Evolutionary conservation across 768 basidiomycete genomes (phyloP).

Genomic region (Russula sp.): DNA sequence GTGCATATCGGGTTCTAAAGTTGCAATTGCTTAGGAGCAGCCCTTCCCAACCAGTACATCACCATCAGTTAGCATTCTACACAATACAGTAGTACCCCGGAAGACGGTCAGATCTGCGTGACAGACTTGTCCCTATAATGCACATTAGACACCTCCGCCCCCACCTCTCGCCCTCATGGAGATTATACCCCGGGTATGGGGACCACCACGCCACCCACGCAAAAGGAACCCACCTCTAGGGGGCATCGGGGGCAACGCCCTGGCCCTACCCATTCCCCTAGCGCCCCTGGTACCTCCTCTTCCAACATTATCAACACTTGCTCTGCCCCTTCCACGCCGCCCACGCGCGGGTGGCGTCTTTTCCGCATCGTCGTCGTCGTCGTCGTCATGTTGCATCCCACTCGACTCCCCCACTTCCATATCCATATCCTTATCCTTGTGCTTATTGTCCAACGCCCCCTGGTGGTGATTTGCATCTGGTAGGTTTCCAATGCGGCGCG

Average conservation of each 20-base stretch:
- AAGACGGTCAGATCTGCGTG: not conserved
- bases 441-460: not conserved
- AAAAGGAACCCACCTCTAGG: conserved; percentile 24
- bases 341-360: conserved; percentile 13
- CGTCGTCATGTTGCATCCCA: conserved; percentile 5
- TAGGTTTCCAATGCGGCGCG: not conserved
- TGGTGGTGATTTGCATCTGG: not conserved
- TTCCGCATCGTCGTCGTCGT: not conserved
- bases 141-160: not conserved
- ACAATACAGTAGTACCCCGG: not conserved
- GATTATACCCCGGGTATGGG: not conserved
- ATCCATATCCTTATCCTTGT: not conserved
- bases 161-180: conserved; percentile 5
- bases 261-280: conserved; percentile 7
- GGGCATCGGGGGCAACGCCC: conserved; percentile 23
- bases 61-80: not conserved
- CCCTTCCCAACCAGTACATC: not conserved
- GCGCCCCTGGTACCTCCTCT: conserved; percentile 8
- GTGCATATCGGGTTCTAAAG: not conserved
- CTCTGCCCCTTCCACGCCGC: conserved; percentile 19
- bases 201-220: conserved; percentile 19
- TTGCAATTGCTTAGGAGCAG: not conserved
- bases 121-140: not conserved
- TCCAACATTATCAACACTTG: conserved; percentile 6
- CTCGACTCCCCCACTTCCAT: conserved; percentile 15